Evolutionary conservation across 75 land plant species (phyloP).

Genomic region (Cunninghamia lanceolata): DNA sequence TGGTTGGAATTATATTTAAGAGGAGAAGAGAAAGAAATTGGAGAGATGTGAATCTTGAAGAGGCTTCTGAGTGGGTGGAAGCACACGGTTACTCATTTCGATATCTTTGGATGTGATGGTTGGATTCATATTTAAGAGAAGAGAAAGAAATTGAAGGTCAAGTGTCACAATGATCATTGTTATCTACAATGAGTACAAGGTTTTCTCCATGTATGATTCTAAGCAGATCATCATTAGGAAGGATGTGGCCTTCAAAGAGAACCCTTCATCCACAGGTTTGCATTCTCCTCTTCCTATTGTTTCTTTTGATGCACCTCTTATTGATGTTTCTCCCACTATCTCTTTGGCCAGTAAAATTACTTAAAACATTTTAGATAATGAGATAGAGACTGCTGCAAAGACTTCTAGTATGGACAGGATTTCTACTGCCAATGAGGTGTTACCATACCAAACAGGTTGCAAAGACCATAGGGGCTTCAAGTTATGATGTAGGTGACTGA

Average conservation of each 20-base stretch:
- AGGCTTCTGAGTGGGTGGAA: no score
- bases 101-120: no score
- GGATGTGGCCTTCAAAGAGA: background rate
- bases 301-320: background rate
- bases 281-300: background rate
- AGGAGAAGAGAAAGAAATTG: no score
- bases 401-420: background rate
- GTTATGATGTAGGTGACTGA: background rate
- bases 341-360: background rate
- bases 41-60: no score
- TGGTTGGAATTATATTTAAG: no score
- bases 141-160: no score
- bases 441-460: background rate
- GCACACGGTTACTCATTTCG: no score
- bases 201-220: background rate
- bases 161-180: background rate
- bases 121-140: no score
- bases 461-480: background rate
- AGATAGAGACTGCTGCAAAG: background rate
- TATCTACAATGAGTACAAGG: background rate
- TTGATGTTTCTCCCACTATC: background rate
- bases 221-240: background rate
- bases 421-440: background rate
- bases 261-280: background rate
- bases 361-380: no score